phyloP scores from a whole-genome alignment of 345 rosid species.

The Boechera stricta region DNA sequence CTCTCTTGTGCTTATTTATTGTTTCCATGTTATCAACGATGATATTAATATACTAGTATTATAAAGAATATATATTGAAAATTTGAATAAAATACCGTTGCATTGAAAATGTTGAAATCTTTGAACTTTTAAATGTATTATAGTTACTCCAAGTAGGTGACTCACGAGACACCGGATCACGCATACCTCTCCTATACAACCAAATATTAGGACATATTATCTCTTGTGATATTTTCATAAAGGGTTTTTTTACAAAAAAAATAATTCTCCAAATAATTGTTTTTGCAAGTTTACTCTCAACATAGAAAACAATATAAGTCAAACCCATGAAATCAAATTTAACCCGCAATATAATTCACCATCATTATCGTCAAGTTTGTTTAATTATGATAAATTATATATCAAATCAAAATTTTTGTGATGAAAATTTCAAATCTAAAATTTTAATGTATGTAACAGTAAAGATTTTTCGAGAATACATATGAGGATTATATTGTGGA shows the following conservation, averaged over 20 bases:
- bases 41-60: neutral
- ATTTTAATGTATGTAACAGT: too few relatives aligned
- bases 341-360: neutral
- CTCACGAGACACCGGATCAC: conserved; percentile 20
- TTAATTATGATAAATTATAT: too few relatives aligned
- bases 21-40: conserved; percentile 23
- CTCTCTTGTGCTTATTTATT: conserved; percentile 28
- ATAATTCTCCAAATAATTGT: neutral
- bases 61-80: neutral
- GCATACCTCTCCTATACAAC: neutral
- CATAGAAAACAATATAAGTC: neutral
- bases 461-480: too few relatives aligned
- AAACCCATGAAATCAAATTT: too few relatives aligned
- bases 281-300: neutral
- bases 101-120: neutral
- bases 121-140: conserved; percentile 4
- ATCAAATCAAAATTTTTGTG: neutral
- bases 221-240: neutral
- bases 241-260: too few relatives aligned
- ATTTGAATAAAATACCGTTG: conserved; percentile 1
- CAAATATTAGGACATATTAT: neutral
- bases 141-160: conserved; percentile 17
- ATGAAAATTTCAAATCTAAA: too few relatives aligned
- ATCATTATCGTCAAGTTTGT: neutral
- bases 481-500: too few relatives aligned